Conservation (phyloP, 768 basidiomycete species). For the Clavaria fumosa region DNA sequence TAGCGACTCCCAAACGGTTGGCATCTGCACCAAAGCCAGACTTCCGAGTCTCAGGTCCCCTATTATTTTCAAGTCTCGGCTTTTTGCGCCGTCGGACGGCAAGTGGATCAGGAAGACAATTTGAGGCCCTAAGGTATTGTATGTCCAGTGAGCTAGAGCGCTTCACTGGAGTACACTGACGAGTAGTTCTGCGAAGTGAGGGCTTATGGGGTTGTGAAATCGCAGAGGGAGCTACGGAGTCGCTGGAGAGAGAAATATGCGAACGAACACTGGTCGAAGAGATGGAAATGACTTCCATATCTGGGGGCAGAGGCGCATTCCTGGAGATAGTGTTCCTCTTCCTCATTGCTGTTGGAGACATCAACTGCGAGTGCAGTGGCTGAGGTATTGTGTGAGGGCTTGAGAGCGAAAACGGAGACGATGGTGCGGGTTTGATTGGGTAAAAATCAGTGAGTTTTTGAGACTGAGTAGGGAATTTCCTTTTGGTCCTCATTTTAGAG, state of each 20-base stretch:
- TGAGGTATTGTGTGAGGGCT: constrained; percentile 10
- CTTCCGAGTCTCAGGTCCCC: no score
- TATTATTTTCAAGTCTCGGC: no score
- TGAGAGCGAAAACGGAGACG: constrained; percentile 9
- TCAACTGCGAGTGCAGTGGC: background rate
- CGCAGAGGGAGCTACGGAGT: constrained; percentile 2
- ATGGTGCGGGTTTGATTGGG: constrained; percentile 15
- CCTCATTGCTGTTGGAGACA: constrained; percentile 6
- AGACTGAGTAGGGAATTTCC: background rate
- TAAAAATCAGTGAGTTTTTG: constrained; percentile 32
- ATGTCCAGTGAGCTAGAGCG: background rate
- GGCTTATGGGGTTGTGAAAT: background rate
- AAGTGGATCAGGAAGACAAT: background rate
- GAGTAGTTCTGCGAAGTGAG: background rate
- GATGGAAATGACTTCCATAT: constrained; percentile 14
- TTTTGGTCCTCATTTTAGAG: background rate
- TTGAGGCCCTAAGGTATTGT: background rate
- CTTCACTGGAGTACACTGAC: background rate
- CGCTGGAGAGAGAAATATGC: constrained; percentile 16
- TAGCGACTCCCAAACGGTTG: no score
- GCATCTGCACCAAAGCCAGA: no score
- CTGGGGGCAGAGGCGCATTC: constrained; percentile 8
- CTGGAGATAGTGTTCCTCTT: constrained; percentile 4
- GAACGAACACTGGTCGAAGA: constrained; percentile 15
- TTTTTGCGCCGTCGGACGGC: no score